Percentiles rank a stretch among this genome's conserved stretches.
Evolutionary conservation across 768 basidiomycete species (phyloP).

Genomic region (Suillus tomentosus): DNA sequence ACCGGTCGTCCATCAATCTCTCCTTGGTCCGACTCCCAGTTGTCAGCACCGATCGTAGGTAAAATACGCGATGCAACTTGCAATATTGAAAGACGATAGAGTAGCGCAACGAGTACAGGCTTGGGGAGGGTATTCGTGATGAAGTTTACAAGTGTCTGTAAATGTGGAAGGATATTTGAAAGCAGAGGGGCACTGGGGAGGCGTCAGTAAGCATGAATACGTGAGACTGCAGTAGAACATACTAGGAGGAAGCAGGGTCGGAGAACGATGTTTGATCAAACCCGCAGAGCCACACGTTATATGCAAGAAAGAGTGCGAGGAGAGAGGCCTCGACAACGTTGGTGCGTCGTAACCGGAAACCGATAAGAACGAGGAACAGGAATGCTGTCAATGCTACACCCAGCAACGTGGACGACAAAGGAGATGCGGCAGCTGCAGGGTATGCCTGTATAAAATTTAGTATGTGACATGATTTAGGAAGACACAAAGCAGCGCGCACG

Average conservation of each 20-base stretch:
- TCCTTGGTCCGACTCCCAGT: constrained; percentile 70
- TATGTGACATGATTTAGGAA: neutral
- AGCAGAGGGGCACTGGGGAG: constrained; percentile 65
- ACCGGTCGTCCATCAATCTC: constrained; percentile 72
- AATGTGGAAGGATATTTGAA: constrained; percentile 78
- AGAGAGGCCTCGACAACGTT: constrained; percentile 92
- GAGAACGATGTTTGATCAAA: constrained; percentile 74
- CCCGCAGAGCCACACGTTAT: constrained; percentile 89
- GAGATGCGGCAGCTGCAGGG: constrained; percentile 78
- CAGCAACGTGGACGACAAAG: constrained; percentile 85
- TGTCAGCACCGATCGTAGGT: constrained; percentile 81
- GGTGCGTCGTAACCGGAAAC: constrained; percentile 84
- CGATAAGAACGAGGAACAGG: constrained; percentile 88
- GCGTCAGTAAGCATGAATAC: constrained; percentile 13
- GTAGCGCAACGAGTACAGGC: constrained; percentile 75
- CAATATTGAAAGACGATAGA: constrained; percentile 79
- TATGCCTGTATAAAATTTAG: constrained; percentile 55
- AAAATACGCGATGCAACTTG: constrained; percentile 82
- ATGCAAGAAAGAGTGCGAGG: constrained; percentile 85
- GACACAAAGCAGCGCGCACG: constrained; percentile 45
- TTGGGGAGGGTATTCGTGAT: constrained; percentile 85
- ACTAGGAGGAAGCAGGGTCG: constrained; percentile 80
- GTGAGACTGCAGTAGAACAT: constrained; percentile 29
- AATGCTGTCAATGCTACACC: constrained; percentile 88
- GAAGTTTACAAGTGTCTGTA: constrained; percentile 79